Conservation (phyloP, 805 yeast genomes). For the Metschnikowia borealis region DNA sequence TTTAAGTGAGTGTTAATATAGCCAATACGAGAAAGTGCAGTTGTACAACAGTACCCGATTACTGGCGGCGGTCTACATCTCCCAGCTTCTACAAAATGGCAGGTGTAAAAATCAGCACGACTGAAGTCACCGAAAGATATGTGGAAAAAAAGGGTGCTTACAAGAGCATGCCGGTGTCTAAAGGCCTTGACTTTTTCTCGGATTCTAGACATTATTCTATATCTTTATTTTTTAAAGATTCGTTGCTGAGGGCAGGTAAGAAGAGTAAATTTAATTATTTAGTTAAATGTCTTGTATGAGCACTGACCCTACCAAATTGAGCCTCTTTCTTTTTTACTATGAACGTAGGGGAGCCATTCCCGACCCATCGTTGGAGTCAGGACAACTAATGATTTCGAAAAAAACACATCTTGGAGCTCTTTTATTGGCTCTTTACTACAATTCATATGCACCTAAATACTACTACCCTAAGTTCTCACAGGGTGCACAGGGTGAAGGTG, state of each 20-base stretch:
- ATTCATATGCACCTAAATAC: slow-evolving; percentile 46
- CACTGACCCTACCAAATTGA: too few species aligned
- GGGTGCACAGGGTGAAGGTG: slow-evolving; percentile 69
- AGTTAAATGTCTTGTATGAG: too few species aligned
- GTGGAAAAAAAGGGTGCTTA: slow-evolving; percentile 22
- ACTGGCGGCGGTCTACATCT: slow-evolving; percentile 79
- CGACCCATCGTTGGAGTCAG: slow-evolving; percentile 66
- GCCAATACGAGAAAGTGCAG: too few species aligned
- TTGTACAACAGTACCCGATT: too few species aligned
- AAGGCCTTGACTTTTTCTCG: slow-evolving; percentile 7
- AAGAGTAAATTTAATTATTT: too few species aligned
- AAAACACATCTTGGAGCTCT: slow-evolving; percentile 53
- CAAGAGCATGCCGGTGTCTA: slow-evolving; percentile 7
- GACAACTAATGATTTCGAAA: slow-evolving; percentile 60
- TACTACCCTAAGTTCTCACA: slow-evolving; percentile 42
- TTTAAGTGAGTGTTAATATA: too few species aligned
- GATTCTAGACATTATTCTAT: too few species aligned
- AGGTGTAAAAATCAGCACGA: slow-evolving; percentile 37
- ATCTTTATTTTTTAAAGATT: too few species aligned
- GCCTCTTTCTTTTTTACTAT: too few species aligned
- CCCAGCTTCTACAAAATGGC: slow-evolving; percentile 71
- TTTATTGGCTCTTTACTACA: slow-evolving; percentile 60
- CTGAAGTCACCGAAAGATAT: slow-evolving; percentile 30
- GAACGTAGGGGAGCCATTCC: slow-evolving; percentile 68
- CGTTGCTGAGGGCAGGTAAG: too few species aligned